A percentile compares a stretch with the other conserved stretches of the same genome.
Evolutionary conservation across 2,329 filamentous ascomycete genomes (phyloP).

Genomic region (Cladosporium colombiae): DNA sequence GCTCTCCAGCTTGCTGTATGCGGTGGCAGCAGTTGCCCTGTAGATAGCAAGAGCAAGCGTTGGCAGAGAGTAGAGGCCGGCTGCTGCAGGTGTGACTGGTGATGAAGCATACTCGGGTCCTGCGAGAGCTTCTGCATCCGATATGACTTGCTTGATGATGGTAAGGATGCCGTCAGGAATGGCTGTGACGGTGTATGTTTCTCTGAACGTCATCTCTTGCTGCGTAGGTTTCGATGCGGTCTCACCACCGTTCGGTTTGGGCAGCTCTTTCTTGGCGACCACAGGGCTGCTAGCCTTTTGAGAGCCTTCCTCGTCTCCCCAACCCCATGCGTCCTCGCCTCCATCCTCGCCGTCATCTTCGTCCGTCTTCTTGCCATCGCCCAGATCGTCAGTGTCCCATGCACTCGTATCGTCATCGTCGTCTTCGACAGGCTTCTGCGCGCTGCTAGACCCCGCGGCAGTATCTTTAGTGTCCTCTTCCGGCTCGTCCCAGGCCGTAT

Average conservation of each 20-base stretch:
- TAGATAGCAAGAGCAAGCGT: conserved; percentile 76
- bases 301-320: conserved; percentile 67
- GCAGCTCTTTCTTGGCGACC: conserved; percentile 34
- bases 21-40: conserved; percentile 72
- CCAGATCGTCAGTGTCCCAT: conserved; percentile 49
- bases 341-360: conserved; percentile 30
- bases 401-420: conserved; percentile 53
- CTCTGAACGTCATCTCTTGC: conserved; percentile 66
- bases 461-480: conserved; percentile 48
- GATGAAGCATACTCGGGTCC: conserved; percentile 47
- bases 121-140: conserved; percentile 56
- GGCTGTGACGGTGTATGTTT: conserved; percentile 85
- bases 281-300: conserved; percentile 28
- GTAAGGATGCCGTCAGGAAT: conserved; percentile 78
- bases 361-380: conserved; percentile 28
- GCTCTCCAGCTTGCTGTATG: conserved; percentile 63
- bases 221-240: conserved; percentile 30
- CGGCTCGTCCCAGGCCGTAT: conserved; percentile 72
- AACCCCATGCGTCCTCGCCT: conserved; percentile 74
- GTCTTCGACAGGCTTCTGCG: conserved; percentile 25
- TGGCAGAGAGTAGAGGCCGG: conserved; percentile 70
- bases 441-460: conserved; percentile 26
- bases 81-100: conserved; percentile 66
- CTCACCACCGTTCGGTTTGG: conserved; percentile 35
- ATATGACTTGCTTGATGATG: conserved; percentile 58